A percentile compares a stretch with the other conserved stretches of the same genome.
phyloP scores from a whole-genome alignment of 2,329 filamentous ascomycete species.

The Alternaria sp. region DNA sequence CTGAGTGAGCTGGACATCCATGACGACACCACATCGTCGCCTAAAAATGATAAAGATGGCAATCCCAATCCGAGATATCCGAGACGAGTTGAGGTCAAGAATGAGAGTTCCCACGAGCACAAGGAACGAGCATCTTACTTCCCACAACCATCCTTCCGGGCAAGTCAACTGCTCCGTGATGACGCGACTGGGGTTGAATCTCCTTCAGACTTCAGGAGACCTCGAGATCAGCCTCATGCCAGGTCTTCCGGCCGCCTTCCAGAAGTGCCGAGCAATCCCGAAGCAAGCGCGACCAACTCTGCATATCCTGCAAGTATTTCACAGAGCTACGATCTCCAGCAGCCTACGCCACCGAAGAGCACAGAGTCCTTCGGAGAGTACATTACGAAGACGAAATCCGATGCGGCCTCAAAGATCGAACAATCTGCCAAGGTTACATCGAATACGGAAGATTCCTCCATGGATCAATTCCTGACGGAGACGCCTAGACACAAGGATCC shows the following conservation, averaged over 20 bases:
- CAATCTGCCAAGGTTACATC: conserved; percentile 11
- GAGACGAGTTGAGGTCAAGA: conserved; percentile 22
- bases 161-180: conserved; percentile 26
- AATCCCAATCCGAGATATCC: conserved; percentile 14
- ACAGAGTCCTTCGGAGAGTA: conserved; percentile 1
- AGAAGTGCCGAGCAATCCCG: neutral
- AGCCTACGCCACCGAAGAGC: conserved; percentile 10
- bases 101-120: neutral
- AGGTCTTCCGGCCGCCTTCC: conserved; percentile 5
- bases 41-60: neutral
- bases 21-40: neutral
- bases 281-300: neutral
- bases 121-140: conserved; percentile 18
- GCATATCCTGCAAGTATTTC: neutral
- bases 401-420: conserved; percentile 1
- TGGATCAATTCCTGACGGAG: conserved; percentile 34
- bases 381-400: neutral
- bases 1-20: conserved; percentile 34
- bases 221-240: conserved; percentile 25
- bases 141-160: conserved; percentile 24
- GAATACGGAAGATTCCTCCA: conserved; percentile 29
- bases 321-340: neutral
- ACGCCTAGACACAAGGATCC: conserved; percentile 2
- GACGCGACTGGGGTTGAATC: conserved; percentile 34
- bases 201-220: conserved; percentile 45